Evolutionary conservation across 2,329 filamentous ascomycete species (phyloP), one percentile per base, ranked within the genome.

Genomic region (Penicillium freii): DNA sequence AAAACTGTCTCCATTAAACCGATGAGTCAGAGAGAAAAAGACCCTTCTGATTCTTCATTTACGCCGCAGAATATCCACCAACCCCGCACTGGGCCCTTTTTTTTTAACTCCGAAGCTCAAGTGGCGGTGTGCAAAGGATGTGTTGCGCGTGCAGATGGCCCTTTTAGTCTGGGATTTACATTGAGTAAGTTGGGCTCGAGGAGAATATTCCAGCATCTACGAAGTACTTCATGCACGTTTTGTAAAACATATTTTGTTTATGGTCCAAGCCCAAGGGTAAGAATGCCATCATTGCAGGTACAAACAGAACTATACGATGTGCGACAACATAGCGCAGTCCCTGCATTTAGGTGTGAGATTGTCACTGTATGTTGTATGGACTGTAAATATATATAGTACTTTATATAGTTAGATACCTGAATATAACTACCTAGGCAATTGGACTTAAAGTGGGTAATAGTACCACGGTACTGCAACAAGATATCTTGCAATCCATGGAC

Each of bases 61-160:
- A 9, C 9, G 38, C 39, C 42, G 19, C 29, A 27, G 23, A 4
- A 44, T 57, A 53, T 53, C 60, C 60, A 56, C 42, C 17, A 49
- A 38, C 58, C 61, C 56, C 63, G 54, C 64, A 54, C 47, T 52
- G 23, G 55, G 62, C 43, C 31, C 19, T 53, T 39, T 19, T 51
- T 51, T 53, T 57, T 51, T 46, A 17, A 23, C 43, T 51, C 54
- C 54, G 55, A 42, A 31, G 54, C 45, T 47, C 47, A 64, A 67
- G 59, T 67, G 57, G 65, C 65, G 65, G 65, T 67, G 65, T 66
- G 63, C 56, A 57, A 60, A 51, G 17, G 47, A 51, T 58, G 54
- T 53, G 49, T 58, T 62, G 60, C 58, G 52, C 58, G 52, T 62
- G 63, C 59, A 60, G 53, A 50, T 58, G 48, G 43, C 51, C 45